These are phyloP conservation scores for Coccomyxa subellipsoidea DNA, from an alignment of 163 green algal genomes.

Conservation along the genomic window DNA sequence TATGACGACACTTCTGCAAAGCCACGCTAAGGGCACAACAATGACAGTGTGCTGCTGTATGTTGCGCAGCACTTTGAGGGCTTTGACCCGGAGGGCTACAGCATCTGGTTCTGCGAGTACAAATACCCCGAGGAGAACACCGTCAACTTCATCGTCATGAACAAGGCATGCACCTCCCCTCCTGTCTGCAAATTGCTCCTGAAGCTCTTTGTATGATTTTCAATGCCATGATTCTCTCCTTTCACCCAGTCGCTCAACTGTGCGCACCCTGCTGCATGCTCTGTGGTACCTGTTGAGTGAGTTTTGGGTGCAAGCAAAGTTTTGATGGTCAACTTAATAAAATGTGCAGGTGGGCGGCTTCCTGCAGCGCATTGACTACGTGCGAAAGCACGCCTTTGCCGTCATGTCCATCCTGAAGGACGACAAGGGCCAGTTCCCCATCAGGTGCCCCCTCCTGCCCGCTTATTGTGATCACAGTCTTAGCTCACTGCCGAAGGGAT, in stretches of 20 bases:
- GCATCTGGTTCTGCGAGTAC: slow-evolving; percentile 63
- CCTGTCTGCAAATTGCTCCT: background rate
- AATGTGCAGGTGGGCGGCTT: slow-evolving; percentile 47
- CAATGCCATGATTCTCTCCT: too few relatives aligned
- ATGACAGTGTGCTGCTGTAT: too few relatives aligned
- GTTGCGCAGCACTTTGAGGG: slow-evolving; percentile 41
- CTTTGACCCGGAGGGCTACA: slow-evolving; percentile 49
- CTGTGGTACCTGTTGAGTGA: too few relatives aligned
- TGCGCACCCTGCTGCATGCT: too few relatives aligned
- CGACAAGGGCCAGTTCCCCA: slow-evolving; percentile 39
- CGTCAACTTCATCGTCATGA: slow-evolving; percentile 64
- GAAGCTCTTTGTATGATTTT: too few relatives aligned
- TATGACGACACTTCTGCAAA: too few relatives aligned
- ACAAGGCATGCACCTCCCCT: slow-evolving; percentile 45
- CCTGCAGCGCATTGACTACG: slow-evolving; percentile 61
- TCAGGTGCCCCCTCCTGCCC: slow-evolving; percentile 18
- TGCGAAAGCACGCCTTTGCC: slow-evolving; percentile 60
- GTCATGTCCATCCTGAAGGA: slow-evolving; percentile 67
- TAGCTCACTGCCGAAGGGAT: too few relatives aligned
- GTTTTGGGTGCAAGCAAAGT: too few relatives aligned
- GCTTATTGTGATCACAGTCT: too few relatives aligned
- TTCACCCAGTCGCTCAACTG: too few relatives aligned
- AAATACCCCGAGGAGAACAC: slow-evolving; percentile 71
- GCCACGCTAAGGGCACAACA: too few relatives aligned
- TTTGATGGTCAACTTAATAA: too few relatives aligned